Percentiles rank a stretch among this genome's conserved stretches.
phyloP scores from a whole-genome alignment of 2,329 filamentous ascomycete species.

The Knufia fluminis region DNA sequence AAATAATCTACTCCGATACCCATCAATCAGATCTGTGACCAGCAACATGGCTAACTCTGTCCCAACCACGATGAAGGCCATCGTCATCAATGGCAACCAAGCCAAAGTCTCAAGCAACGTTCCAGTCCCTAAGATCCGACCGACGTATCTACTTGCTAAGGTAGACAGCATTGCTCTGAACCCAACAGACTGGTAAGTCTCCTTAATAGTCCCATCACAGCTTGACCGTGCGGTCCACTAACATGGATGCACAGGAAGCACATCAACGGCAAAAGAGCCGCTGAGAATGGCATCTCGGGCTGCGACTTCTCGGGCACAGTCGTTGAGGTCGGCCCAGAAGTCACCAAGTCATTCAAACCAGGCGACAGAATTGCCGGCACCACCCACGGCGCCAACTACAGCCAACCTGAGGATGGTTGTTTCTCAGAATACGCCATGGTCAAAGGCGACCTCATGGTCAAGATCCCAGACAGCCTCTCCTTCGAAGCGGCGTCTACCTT shows the following conservation, averaged over 20 bases:
- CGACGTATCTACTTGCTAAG: slow-evolving; percentile 37
- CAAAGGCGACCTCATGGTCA: slow-evolving; percentile 16
- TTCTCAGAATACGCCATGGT: slow-evolving; percentile 26
- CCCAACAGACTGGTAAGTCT: slow-evolving; percentile 12
- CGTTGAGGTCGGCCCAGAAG: slow-evolving; percentile 37
- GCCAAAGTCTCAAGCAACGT: slow-evolving; percentile 26
- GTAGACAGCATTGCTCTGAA: slow-evolving; percentile 21
- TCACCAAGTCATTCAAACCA: slow-evolving; percentile 33
- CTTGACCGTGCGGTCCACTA: no score
- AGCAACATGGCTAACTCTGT: slow-evolving; percentile 3
- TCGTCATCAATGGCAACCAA: slow-evolving; percentile 14
- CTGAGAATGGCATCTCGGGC: slow-evolving; percentile 26
- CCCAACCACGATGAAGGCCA: slow-evolving; percentile 16
- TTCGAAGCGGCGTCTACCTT: slow-evolving; percentile 29
- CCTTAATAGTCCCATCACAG: no score
- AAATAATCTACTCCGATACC: not conserved
- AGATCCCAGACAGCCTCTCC: slow-evolving; percentile 27
- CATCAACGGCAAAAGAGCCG: slow-evolving; percentile 16
- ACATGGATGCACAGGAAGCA: no score
- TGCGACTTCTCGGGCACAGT: slow-evolving; percentile 39
- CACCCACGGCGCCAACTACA: slow-evolving; percentile 3
- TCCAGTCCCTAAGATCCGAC: slow-evolving; percentile 15
- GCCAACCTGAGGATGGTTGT: slow-evolving; percentile 14
- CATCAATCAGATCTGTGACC: not conserved
- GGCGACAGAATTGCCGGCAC: slow-evolving; percentile 37